A percentile compares a stretch with the other conserved stretches of the same genome.
Conservation (phyloP, 441 rosid species). For the Flueggea neowawraea region DNA sequence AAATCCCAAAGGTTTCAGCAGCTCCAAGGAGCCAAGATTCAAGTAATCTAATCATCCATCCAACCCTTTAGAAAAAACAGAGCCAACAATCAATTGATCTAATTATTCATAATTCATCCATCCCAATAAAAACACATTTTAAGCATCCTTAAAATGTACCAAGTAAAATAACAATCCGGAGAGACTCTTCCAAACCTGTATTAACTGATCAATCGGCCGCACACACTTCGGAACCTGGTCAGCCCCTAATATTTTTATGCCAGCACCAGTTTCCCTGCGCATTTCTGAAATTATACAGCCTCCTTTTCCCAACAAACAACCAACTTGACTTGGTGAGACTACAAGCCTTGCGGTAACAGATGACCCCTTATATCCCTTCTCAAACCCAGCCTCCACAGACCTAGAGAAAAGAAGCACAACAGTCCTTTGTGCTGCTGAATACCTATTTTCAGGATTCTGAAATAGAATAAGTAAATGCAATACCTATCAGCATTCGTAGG, state of each 20-base stretch:
- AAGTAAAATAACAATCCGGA: slow-evolving; percentile 1
- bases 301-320: slow-evolving; percentile 93
- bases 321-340: slow-evolving; percentile 79
- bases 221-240: slow-evolving; percentile 75
- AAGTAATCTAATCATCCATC: background rate
- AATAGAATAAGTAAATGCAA: slow-evolving; percentile 29
- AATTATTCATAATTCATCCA: background rate
- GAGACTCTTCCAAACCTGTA: slow-evolving; percentile 50
- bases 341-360: slow-evolving; percentile 67
- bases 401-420: slow-evolving; percentile 67
- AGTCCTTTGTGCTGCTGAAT: slow-evolving; percentile 84
- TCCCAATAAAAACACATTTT: background rate
- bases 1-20: background rate
- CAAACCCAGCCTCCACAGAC: slow-evolving; percentile 52
- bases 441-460: slow-evolving; percentile 61
- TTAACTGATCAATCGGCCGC: slow-evolving; percentile 67
- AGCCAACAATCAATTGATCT: background rate
- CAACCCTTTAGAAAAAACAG: background rate
- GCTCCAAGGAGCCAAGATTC: background rate
- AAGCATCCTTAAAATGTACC: background rate
- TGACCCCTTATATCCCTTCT: slow-evolving; percentile 46
- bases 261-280: slow-evolving; percentile 66
- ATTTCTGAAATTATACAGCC: slow-evolving; percentile 79
- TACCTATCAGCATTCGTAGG: slow-evolving; percentile 11
- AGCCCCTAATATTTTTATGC: slow-evolving; percentile 47